phyloP scores from a whole-genome alignment of 1,284 basidiomycete species.

The Salmacisia buchloeana region DNA sequence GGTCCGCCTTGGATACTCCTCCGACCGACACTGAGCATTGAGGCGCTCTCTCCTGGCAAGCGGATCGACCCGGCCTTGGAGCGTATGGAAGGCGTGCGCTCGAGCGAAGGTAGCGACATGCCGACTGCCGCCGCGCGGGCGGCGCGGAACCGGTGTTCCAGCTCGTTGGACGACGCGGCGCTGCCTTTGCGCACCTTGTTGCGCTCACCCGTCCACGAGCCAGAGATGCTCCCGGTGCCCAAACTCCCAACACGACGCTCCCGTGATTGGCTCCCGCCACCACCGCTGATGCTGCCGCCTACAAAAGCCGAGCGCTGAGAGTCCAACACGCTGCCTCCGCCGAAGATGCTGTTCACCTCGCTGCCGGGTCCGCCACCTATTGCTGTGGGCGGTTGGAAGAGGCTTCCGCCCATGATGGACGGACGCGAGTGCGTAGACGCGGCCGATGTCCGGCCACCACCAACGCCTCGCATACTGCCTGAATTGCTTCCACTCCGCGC shows the following conservation, averaged over 20 bases:
- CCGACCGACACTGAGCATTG: not conserved
- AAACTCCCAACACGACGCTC: too few species aligned
- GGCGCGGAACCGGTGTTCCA: not conserved
- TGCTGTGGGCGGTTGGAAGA: not conserved
- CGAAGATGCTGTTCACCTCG: not conserved
- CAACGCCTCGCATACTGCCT: not conserved
- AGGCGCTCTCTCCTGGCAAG: not conserved
- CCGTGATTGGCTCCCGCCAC: too few species aligned
- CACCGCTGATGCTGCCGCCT: not conserved
- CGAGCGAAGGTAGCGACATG: not conserved
- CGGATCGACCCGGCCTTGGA: not conserved
- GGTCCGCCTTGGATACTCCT: not conserved
- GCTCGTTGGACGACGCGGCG: not conserved
- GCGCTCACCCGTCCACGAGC: not conserved
- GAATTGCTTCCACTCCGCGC: not conserved
- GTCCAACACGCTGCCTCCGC: not conserved
- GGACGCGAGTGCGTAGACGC: not conserved
- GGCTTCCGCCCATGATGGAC: not conserved
- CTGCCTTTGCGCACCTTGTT: not conserved
- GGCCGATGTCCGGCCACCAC: not conserved
- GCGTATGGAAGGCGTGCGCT: not conserved
- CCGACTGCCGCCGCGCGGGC: conserved; percentile 2
- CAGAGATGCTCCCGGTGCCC: not conserved
- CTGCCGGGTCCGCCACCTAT: not conserved
- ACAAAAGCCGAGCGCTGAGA: not conserved